A percentile compares a stretch with the other conserved stretches of the same genome.
Conservation (phyloP, 148 eudicot genomes). For the Persicaria tinctoria region DNA sequence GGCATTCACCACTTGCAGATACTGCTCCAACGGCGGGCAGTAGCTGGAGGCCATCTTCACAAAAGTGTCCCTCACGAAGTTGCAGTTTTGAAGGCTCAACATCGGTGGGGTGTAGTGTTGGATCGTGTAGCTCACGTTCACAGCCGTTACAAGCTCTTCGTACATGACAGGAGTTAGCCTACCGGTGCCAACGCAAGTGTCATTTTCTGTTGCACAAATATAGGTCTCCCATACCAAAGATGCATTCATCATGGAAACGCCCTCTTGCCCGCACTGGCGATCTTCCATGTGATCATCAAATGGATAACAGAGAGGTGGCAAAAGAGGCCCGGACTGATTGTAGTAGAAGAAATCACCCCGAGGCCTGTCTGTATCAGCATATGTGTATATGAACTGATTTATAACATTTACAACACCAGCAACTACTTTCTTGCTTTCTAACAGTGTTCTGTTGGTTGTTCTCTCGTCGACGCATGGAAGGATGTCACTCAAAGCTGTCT, state of each 20-base stretch:
- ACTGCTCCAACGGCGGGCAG: slow-evolving; percentile 65
- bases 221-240: slow-evolving; percentile 63
- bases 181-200: slow-evolving; percentile 50
- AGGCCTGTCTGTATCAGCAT: slow-evolving; percentile 60
- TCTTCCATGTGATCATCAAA: slow-evolving; percentile 69
- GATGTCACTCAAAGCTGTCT: slow-evolving; percentile 88
- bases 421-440: slow-evolving; percentile 64
- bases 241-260: slow-evolving; percentile 66
- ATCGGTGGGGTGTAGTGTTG: slow-evolving; percentile 69
- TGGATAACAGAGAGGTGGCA: slow-evolving; percentile 82
- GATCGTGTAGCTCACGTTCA: slow-evolving; percentile 70
- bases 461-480: slow-evolving; percentile 88
- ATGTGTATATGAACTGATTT: slow-evolving; percentile 58
- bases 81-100: slow-evolving; percentile 75
- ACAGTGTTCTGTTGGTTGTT: slow-evolving; percentile 52
- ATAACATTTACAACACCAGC: slow-evolving; percentile 45
- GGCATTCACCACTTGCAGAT: slow-evolving; percentile 51
- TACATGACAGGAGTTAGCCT: slow-evolving; percentile 78
- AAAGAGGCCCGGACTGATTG: slow-evolving; percentile 80
- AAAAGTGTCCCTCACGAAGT: slow-evolving; percentile 74
- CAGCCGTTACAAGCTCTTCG: slow-evolving; percentile 49
- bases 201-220: slow-evolving; percentile 45
- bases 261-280: slow-evolving; percentile 43
- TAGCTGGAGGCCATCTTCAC: slow-evolving; percentile 40
- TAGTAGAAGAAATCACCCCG: slow-evolving; percentile 41